These are phyloP conservation scores for Plantago ovata DNA, from an alignment of 257 asterid species.

Conservation along the genomic window DNA sequence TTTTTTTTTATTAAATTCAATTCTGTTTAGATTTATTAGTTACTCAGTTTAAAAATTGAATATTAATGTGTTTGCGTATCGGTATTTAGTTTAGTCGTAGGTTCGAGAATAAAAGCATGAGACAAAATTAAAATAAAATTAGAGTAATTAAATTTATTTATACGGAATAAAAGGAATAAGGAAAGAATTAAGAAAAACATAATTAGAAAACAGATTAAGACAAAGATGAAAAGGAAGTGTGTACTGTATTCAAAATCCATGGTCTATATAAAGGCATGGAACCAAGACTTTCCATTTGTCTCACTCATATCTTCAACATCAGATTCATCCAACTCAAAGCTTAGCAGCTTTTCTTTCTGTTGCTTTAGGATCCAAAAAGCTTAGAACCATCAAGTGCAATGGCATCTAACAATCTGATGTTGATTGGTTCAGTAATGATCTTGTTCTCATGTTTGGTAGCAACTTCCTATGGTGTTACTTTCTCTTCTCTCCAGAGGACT, in stretches of 20 bases:
- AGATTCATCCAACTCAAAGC: neutral
- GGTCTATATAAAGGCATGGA: constrained; percentile 20
- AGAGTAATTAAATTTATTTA: neutral
- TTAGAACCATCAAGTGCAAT: constrained; percentile 11
- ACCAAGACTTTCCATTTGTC: neutral
- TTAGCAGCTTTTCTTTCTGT: neutral
- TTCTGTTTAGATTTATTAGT: no score
- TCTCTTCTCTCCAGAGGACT: constrained; percentile 26
- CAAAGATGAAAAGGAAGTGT: neutral
- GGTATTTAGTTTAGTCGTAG: no score
- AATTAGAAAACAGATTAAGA: neutral
- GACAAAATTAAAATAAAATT: neutral
- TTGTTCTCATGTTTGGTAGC: constrained; percentile 30
- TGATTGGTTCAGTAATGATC: constrained; percentile 15
- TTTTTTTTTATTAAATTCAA: no score
- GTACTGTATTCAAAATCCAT: no score
- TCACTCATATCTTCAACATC: constrained; percentile 11
- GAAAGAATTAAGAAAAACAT: neutral
- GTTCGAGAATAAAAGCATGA: neutral
- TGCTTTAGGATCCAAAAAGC: neutral
- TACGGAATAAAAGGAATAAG: neutral
- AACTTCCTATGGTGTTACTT: constrained; percentile 21
- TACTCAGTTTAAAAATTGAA: no score
- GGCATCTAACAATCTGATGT: constrained; percentile 19
- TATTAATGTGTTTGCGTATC: no score